Evolutionary conservation across 2,329 filamentous ascomycete species (phyloP).

Genomic region (Paramyrothecium roridum): DNA sequence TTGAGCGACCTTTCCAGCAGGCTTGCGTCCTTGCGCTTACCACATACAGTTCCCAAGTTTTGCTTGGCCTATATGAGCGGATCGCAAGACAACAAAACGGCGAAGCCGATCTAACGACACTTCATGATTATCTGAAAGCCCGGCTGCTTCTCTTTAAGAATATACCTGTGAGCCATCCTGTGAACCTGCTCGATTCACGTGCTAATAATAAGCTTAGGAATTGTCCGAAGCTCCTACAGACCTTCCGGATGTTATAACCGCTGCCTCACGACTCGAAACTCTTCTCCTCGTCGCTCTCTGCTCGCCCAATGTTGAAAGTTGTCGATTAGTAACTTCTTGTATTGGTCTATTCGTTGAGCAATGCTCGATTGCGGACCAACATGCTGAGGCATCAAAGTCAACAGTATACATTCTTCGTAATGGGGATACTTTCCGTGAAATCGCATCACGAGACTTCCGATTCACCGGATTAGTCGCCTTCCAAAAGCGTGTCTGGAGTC

Average conservation of each 20-base stretch:
- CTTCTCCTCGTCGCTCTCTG: slow-evolving; percentile 62
- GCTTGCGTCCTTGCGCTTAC: slow-evolving; percentile 1
- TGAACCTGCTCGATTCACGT: neutral
- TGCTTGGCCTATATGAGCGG: slow-evolving; percentile 48
- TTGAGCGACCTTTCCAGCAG: neutral
- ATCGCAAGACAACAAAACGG: slow-evolving; percentile 37
- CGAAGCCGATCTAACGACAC: slow-evolving; percentile 39
- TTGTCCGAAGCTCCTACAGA: slow-evolving; percentile 52
- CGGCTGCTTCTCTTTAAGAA: slow-evolving; percentile 49
- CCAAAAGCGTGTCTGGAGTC: slow-evolving; percentile 60
- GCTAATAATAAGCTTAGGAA: slow-evolving; percentile 35
- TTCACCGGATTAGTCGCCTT: slow-evolving; percentile 69
- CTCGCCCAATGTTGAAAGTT: slow-evolving; percentile 62
- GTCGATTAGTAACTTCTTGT: slow-evolving; percentile 60
- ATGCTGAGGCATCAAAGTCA: slow-evolving; percentile 46
- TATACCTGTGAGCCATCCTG: slow-evolving; percentile 38
- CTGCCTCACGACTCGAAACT: slow-evolving; percentile 57
- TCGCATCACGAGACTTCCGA: slow-evolving; percentile 60
- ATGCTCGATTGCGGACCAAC: slow-evolving; percentile 50
- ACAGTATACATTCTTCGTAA: slow-evolving; percentile 56
- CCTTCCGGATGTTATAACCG: slow-evolving; percentile 49
- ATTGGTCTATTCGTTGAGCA: slow-evolving; percentile 63
- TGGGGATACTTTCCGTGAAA: slow-evolving; percentile 56
- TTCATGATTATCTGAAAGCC: slow-evolving; percentile 56
- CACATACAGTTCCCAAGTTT: slow-evolving; percentile 25